Evolutionary conservation across 176 grass and related monocot species (phyloP).

Genomic region (Aegilops speltoides): DNA sequence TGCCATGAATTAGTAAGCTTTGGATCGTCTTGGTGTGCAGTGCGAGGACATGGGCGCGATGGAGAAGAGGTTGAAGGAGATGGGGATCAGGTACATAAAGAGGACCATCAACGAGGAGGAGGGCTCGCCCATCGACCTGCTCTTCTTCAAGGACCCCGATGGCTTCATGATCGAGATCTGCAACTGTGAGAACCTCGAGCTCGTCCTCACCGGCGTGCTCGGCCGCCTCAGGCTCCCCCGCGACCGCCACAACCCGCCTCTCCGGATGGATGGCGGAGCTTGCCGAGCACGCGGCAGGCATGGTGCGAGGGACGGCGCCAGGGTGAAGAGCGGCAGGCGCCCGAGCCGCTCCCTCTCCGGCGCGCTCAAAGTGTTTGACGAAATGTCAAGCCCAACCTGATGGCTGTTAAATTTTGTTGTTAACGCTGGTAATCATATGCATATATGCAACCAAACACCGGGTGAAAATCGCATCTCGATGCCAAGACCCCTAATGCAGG

Average conservation of each 20-base stretch:
- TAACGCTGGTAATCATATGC: no score
- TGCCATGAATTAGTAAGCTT: neutral
- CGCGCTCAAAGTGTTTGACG: no score
- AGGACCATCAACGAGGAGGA: slow-evolving; percentile 77
- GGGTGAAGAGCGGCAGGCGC: no score
- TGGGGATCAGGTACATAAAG: slow-evolving; percentile 52
- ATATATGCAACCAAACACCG: no score
- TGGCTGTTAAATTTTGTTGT: no score
- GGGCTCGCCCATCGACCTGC: slow-evolving; percentile 59
- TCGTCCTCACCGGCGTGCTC: slow-evolving; percentile 53
- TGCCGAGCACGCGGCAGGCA: no score
- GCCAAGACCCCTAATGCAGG: no score
- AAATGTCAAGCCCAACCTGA: no score
- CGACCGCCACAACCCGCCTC: slow-evolving; percentile 49
- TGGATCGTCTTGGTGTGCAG: slow-evolving; percentile 2
- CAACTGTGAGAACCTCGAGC: slow-evolving; percentile 84
- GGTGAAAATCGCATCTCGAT: no score
- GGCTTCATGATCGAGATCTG: slow-evolving; percentile 87
- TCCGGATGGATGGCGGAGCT: slow-evolving; percentile 1
- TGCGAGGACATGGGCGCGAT: slow-evolving; percentile 60
- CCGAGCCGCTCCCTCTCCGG: no score
- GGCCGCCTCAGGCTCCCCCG: slow-evolving; percentile 54
- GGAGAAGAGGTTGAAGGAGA: slow-evolving; percentile 61
- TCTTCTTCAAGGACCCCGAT: slow-evolving; percentile 82
- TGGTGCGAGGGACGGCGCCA: no score